phyloP scores from a whole-genome alignment of 208 protist species.

The Leishmania mexicana region DNA sequence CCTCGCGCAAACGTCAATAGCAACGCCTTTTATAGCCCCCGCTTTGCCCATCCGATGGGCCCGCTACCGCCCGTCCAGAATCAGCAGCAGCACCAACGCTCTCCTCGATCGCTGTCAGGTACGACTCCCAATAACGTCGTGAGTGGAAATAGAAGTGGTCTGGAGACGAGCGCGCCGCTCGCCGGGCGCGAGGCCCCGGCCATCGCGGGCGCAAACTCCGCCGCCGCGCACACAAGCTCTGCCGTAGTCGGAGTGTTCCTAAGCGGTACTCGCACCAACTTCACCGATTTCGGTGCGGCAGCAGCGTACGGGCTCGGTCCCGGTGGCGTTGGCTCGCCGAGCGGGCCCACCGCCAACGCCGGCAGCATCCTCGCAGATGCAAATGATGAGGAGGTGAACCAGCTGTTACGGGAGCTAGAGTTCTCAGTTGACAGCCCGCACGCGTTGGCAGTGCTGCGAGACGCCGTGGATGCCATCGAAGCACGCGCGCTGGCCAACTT shows the following conservation, averaged over 20 bases:
- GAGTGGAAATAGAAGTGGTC: conserved; percentile 3
- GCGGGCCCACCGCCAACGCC: conserved; percentile 16
- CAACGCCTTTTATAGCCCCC: conserved; percentile 9
- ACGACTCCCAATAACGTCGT: neutral
- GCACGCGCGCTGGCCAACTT: conserved; percentile 74
- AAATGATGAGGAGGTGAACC: conserved; percentile 81
- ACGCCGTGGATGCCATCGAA: conserved; percentile 82
- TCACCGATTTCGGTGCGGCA: conserved; percentile 39
- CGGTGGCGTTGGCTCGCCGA: conserved; percentile 25
- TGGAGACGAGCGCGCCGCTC: conserved; percentile 1
- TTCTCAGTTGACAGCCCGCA: conserved; percentile 67
- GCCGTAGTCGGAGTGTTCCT: conserved; percentile 30
- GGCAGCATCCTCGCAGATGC: conserved; percentile 35
- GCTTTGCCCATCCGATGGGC: neutral
- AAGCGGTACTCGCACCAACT: conserved; percentile 57
- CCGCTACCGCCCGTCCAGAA: neutral
- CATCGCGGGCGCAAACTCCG: conserved; percentile 37
- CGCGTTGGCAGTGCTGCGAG: conserved; percentile 68
- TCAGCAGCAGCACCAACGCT: conserved; percentile 16
- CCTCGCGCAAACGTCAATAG: neutral
- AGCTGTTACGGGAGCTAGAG: conserved; percentile 78
- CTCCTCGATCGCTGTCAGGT: conserved; percentile 1
- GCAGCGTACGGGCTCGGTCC: conserved; percentile 29
- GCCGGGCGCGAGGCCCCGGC: conserved; percentile 35
- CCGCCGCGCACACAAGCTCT: conserved; percentile 36